Evolutionary conservation across 495 filamentous ascomycete species (phyloP), one percentile per base, ranked within the genome.

Genomic region (Penicillium coprophilum): DNA sequence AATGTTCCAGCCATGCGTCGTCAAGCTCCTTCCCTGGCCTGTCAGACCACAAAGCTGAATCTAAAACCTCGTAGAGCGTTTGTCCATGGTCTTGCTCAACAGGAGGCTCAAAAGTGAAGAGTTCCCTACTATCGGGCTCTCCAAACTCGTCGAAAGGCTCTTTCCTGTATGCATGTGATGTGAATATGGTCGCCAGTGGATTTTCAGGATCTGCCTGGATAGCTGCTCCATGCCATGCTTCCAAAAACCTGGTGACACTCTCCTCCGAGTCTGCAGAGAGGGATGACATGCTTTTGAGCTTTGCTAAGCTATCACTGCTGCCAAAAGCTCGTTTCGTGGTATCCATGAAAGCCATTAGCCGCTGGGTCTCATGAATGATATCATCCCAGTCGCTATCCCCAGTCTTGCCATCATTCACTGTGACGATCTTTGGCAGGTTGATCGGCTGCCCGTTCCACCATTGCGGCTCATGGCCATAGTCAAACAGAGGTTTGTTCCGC

Each of bases 331-430:
- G 85, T 6, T 86, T 79, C 12, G 92, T 90, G 19, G 68, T 72
- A 58, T 95, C 89, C 31, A 96, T 77, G 62, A 97, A 96, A 20
- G 91, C 91, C 72, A 96, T 83, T n/a, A 96, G 63, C 23, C 92
- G 85, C 65, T 96, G 91, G 36, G 71, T 62, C 57, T 80, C 75
- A 53, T 76, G 59, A 31, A 81, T 68, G 7, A 82, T 75, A 13
- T 84, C 79, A 19, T 78, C 73, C 63, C 71, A 77, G 7, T 79
- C 65, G 8, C 63, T 66, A 30, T 75, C 69, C 24, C 61, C 61
- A 13, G 62, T 63, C 11, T 69, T 71, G 21, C 66, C 64, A 15
- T 76, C 76, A 38, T 77, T 61, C n/a, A 80, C 62, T 15, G 82
- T 77, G n/a, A 85, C 77, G 17, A 85, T 77, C 32, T 80, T 82